Evolutionary conservation across 2,329 filamentous ascomycete genomes (phyloP), one percentile per base, ranked within the genome.

Genomic region (Exophiala sp.): DNA sequence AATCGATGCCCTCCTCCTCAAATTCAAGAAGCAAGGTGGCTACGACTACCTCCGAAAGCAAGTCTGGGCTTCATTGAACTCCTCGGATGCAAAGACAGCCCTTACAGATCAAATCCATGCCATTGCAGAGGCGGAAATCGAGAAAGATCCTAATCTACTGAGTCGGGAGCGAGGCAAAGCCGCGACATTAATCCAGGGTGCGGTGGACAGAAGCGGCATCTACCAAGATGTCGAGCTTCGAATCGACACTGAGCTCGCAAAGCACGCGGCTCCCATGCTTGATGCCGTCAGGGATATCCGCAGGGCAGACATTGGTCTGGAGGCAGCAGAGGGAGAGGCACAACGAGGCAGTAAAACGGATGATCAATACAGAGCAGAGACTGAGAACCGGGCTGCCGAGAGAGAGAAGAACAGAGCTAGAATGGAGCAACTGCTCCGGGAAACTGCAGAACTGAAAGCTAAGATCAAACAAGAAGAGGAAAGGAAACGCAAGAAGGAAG

Each of bases 1-100:
- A 19, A 81, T 84, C 48, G 80, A 83, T 63, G 72, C 72, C 57
- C 71, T 84, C 38, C 70, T 82, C 14, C 75, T 81, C 62, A 78
- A 77, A 0, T 82, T 82, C 64, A 82, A 82, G 66, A 83, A 83
- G 66, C 82, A 81, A 64, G 81, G 81, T 56, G 78, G 80, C 48
- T 84, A 82, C 60, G 81, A 84, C 63, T 70, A 68, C 43, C 67
- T 83, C 48, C 76, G 81, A 51, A 83, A 82, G 64, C 73, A 77
- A 52, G 68, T 80, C 2, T 80, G 79, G 70, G 73, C 77, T 10
- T 73, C 80, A 49, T 83, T 79, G 53, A 73, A 76, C 50, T 42
- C 53, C 16, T 63, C 80, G 74, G 71, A 77, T 35, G 71, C 72
- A 23, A 80, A 79, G 63, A 64, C 64, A 19, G 69, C 70, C 14